phyloP scores from a whole-genome alignment of 106 monocot species.

The Allium sativum region DNA sequence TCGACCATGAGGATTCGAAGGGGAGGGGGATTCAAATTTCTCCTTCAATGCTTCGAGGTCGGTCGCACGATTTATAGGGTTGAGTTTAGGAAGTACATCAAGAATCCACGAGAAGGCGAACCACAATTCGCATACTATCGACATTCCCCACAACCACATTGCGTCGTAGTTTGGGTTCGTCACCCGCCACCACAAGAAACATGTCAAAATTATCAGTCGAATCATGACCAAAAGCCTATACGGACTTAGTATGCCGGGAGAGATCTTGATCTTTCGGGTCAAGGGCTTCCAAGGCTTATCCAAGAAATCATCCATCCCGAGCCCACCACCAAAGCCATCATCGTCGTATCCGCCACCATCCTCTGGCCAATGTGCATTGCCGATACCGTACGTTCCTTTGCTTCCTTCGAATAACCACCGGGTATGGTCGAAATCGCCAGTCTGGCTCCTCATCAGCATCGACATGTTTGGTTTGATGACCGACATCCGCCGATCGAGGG shows the following conservation, averaged over 20 bases:
- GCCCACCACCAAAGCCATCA: slow-evolving; percentile 12
- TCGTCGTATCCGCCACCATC: slow-evolving; percentile 21
- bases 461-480: slow-evolving; percentile 45
- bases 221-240: slow-evolving; percentile 49
- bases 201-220: slow-evolving; percentile 34
- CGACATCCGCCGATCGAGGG: slow-evolving; percentile 34
- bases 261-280: slow-evolving; percentile 54
- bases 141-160: slow-evolving; percentile 87
- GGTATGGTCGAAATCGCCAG: slow-evolving; percentile 83
- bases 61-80: slow-evolving; percentile 80
- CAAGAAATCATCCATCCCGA: slow-evolving; percentile 57
- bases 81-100: slow-evolving; percentile 82
- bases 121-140: slow-evolving; percentile 84
- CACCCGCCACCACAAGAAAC: slow-evolving; percentile 65
- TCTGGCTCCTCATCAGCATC: slow-evolving; percentile 69
- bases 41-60: slow-evolving; percentile 63
- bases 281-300: slow-evolving; percentile 96
- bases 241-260: slow-evolving; percentile 42
- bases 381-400: slow-evolving; percentile 81
- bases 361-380: slow-evolving; percentile 67
- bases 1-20: slow-evolving; percentile 43
- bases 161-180: slow-evolving; percentile 71
- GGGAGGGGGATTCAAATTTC: slow-evolving; percentile 46
- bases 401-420: slow-evolving; percentile 75
- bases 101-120: slow-evolving; percentile 91